Conservation (phyloP, 208 protist genomes). For the Trypanosoma conorhini region DNA sequence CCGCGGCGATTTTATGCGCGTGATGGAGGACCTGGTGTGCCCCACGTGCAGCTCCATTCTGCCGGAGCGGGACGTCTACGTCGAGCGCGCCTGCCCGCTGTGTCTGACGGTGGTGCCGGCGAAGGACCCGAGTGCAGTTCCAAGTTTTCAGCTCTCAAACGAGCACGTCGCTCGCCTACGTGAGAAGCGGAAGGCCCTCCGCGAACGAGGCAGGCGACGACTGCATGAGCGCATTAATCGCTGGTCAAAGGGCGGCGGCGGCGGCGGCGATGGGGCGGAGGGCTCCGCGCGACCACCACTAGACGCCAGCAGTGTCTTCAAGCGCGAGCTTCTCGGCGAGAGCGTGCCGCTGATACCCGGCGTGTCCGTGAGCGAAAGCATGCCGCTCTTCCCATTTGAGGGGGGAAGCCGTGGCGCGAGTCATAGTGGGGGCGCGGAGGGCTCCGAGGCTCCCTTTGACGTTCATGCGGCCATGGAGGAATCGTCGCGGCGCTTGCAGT, state of each 20-base stretch:
- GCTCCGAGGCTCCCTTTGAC: conserved; percentile 27
- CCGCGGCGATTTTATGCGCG: conserved; percentile 63
- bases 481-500: conserved; percentile 57
- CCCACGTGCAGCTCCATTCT: conserved; percentile 66
- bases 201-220: conserved; percentile 38
- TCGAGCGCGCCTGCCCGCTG: conserved; percentile 60
- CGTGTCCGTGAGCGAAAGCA: conserved; percentile 22
- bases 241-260: conserved; percentile 14
- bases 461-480: conserved; percentile 72
- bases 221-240: conserved; percentile 43
- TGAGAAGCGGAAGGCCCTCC: conserved; percentile 43
- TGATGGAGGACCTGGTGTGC: conserved; percentile 80
- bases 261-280: not conserved
- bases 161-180: conserved; percentile 60
- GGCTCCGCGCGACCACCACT: conserved; percentile 6
- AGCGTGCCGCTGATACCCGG: conserved; percentile 36
- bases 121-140: conserved; percentile 47
- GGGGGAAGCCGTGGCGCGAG: not conserved
- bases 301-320: conserved; percentile 24
- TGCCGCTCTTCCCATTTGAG: conserved; percentile 32
- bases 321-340: conserved; percentile 23
- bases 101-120: conserved; percentile 66
- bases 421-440: not conserved
- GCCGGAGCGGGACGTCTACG: conserved; percentile 52
- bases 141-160: conserved; percentile 71